Base-by-base conservation (phyloP, 1,284 basidiomycete species). In the Coniophora puteana region DNA sequence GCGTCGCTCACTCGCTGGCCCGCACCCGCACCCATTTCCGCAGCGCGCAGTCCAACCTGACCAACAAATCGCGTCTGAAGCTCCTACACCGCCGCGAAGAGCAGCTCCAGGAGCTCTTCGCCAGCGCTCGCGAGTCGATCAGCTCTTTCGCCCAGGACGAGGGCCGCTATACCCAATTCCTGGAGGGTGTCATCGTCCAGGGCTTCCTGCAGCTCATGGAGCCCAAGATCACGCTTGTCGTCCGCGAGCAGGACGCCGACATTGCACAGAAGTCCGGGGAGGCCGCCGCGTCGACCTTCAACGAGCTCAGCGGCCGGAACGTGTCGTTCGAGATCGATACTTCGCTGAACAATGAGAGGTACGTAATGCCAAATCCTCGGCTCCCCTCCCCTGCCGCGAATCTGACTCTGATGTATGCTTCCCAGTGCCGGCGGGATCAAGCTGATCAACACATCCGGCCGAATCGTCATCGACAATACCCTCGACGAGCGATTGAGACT, bases 31-130 rank as follows among this genome's bases (percentile, higher is more conserved):
- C 17, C 17, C 30, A 1, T 41, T 27, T 34, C 17, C 35, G 18
- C 61, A 99, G 95, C 57, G 83, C 93, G 5, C 91, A 96, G 62
- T 99, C 95, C 3, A 98, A 90, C 26, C 77, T 94, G 47, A 96
- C 93, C 53, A 99, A 99, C 78, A 92, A 90, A 61, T 93, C 94
- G 5, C 90, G 96, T 40, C 77, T 99, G 55, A 83, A 80, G 62
- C 76, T 99, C 21, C 80, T 99, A 14, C 89, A 95, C 61, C 81
- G 86, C 46, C 83, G 94, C 39, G 95, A 99, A 63, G 91, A 97
- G 61, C 83, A 94, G 49, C 73, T 98, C 4, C 88, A 96, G 57
- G 83, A 89, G 43, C 80, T 98, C 44, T 99, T 99, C 64, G 68
- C 79, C 12, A 74, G 80, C 4, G 81, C 93, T 1, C 82, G 89